phyloP scores from a whole-genome alignment of 2,329 filamentous ascomycete genomes.

The Eutypella sp. region DNA sequence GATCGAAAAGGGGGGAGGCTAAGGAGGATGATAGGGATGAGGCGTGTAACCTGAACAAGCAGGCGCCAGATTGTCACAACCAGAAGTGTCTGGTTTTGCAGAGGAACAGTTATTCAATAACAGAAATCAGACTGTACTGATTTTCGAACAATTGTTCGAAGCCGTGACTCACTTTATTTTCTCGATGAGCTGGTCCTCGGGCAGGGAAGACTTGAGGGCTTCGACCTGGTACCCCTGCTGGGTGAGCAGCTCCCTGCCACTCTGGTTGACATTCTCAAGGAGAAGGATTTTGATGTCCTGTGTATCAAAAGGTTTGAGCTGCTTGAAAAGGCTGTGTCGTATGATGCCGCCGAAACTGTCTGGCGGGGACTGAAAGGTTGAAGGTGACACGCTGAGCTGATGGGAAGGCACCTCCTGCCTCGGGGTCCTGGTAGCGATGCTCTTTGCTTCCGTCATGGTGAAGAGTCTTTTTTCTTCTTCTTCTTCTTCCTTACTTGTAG shows the following conservation, averaged over 20 bases:
- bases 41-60: too few species aligned
- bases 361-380: slow-evolving; percentile 67
- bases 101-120: too few species aligned
- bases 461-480: neutral
- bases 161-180: slow-evolving; percentile 85
- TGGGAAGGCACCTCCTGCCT: slow-evolving; percentile 42
- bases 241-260: slow-evolving; percentile 75
- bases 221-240: slow-evolving; percentile 96
- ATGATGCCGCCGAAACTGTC: slow-evolving; percentile 56
- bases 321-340: slow-evolving; percentile 55
- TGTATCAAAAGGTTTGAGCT: slow-evolving; percentile 90
- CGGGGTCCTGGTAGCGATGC: slow-evolving; percentile 46
- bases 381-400: slow-evolving; percentile 67
- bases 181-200: slow-evolving; percentile 90
- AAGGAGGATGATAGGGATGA: too few species aligned
- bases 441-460: slow-evolving; percentile 41
- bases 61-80: too few species aligned
- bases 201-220: slow-evolving; percentile 78
- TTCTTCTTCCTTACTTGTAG: neutral
- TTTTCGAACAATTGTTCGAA: too few species aligned
- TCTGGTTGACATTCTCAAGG: slow-evolving; percentile 92
- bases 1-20: neutral
- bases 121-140: too few species aligned
- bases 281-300: slow-evolving; percentile 95
- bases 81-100: too few species aligned